A percentile compares a stretch with the other conserved stretches of the same genome.
phyloP scores from a whole-genome alignment of 2,329 filamentous ascomycete genomes.

The Sordariomycetes sp. region DNA sequence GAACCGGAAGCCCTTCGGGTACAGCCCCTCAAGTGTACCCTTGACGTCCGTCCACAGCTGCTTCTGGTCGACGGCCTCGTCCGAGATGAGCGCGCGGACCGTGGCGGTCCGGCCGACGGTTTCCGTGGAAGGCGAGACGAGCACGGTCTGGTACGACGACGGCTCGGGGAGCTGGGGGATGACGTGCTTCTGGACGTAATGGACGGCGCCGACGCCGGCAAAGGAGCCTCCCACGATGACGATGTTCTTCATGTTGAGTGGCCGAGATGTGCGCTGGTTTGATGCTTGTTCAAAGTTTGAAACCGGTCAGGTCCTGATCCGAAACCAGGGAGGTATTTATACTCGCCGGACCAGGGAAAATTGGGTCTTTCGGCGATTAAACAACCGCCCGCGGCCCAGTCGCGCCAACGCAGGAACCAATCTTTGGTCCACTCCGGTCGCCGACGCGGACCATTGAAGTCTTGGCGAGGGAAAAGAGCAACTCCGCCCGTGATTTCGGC shows the following conservation, averaged over 20 bases:
- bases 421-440: no score
- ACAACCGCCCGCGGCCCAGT: no score
- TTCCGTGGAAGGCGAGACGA: slow-evolving; percentile 30
- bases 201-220: slow-evolving; percentile 36
- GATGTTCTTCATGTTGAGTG: slow-evolving; percentile 22
- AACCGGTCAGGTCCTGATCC: no score
- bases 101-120: slow-evolving; percentile 29
- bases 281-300: no score
- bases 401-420: no score
- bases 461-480: no score
- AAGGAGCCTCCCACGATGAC: slow-evolving; percentile 44
- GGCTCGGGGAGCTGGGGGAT: slow-evolving; percentile 27
- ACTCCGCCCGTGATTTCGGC: no score
- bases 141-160: slow-evolving; percentile 24
- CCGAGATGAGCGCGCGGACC: slow-evolving; percentile 34
- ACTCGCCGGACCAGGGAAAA: no score
- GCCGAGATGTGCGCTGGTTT: no score
- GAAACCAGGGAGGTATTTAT: no score
- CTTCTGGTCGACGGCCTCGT: slow-evolving; percentile 27
- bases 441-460: no score
- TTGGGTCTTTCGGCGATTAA: no score
- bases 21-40: slow-evolving; percentile 23
- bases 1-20: slow-evolving; percentile 26
- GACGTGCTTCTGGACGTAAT: slow-evolving; percentile 41
- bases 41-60: slow-evolving; percentile 32